These are phyloP conservation scores for Beauveria scarabaeidicola DNA, from an alignment of 2,329 filamentous ascomycete species.

Conservation along the genomic window DNA sequence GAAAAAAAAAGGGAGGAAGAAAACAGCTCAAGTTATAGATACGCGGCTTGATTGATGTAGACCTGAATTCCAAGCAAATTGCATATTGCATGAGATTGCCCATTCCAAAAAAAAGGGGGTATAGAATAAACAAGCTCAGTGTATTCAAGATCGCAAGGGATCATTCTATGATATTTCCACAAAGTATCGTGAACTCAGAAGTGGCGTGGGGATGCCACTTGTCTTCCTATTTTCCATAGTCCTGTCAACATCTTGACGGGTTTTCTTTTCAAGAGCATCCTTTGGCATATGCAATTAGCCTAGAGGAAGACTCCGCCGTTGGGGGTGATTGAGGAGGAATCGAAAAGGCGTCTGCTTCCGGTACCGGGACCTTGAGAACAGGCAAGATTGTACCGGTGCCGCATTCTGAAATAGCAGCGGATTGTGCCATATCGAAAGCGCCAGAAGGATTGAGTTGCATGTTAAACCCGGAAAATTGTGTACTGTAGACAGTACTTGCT, in stretches of 20 bases:
- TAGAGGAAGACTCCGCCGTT: neutral
- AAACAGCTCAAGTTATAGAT: conserved; percentile 47
- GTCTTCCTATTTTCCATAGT: neutral
- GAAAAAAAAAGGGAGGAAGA: too few species aligned
- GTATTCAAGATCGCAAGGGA: neutral
- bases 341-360: neutral
- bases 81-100: neutral
- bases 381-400: neutral
- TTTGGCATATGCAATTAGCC: neutral
- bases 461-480: neutral
- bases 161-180: neutral
- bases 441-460: neutral
- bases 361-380: neutral
- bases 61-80: too few species aligned
- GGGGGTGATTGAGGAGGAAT: neutral
- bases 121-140: neutral
- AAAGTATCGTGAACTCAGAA: neutral
- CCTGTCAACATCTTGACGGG: neutral
- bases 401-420: neutral
- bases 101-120: neutral
- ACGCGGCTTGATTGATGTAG: conserved; percentile 23
- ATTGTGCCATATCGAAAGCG: neutral
- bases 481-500: neutral
- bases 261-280: neutral
- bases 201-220: neutral